Evolutionary conservation across 2,329 filamentous ascomycete species (phyloP).

Genomic region (Claviceps humidiphila): DNA sequence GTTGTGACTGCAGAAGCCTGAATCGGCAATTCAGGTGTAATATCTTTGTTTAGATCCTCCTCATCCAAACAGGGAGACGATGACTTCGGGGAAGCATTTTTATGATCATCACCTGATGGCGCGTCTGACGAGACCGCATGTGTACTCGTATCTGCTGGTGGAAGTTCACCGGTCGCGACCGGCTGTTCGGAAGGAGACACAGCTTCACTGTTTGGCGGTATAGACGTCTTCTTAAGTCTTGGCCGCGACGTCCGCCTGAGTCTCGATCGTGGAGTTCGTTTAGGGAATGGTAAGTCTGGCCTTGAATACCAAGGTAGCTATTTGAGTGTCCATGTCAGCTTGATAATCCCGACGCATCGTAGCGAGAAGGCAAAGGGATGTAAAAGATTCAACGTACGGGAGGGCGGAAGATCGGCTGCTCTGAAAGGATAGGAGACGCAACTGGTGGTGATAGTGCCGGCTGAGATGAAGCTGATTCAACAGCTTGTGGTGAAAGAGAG

Average conservation of each 20-base stretch:
- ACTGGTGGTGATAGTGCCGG: constrained; percentile 1
- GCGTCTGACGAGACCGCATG: neutral
- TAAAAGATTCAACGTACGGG: constrained; percentile 32
- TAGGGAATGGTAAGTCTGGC: constrained; percentile 38
- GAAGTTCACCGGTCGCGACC: constrained; percentile 16
- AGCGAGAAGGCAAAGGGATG: neutral
- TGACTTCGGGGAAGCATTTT: neutral
- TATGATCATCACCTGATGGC: constrained; percentile 3
- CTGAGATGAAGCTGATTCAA: constrained; percentile 15
- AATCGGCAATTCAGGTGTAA: neutral
- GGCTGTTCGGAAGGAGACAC: constrained; percentile 32
- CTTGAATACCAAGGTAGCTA: constrained; percentile 46
- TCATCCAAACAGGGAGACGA: neutral
- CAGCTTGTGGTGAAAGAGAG: constrained; percentile 31
- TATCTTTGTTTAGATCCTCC: neutral
- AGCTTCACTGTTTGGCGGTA: constrained; percentile 22
- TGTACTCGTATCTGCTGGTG: neutral
- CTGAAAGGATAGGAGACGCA: constrained; percentile 4
- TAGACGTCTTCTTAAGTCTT: constrained; percentile 29
- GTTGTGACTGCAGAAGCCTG: neutral
- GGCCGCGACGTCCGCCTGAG: constrained; percentile 23
- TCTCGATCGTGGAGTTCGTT: constrained; percentile 22
- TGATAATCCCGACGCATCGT: neutral
- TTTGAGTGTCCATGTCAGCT: neutral
- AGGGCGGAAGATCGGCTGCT: constrained; percentile 27